phyloP scores from a whole-genome alignment of 2,329 filamentous ascomycete species.

The Verticillium nonalfalfae region DNA sequence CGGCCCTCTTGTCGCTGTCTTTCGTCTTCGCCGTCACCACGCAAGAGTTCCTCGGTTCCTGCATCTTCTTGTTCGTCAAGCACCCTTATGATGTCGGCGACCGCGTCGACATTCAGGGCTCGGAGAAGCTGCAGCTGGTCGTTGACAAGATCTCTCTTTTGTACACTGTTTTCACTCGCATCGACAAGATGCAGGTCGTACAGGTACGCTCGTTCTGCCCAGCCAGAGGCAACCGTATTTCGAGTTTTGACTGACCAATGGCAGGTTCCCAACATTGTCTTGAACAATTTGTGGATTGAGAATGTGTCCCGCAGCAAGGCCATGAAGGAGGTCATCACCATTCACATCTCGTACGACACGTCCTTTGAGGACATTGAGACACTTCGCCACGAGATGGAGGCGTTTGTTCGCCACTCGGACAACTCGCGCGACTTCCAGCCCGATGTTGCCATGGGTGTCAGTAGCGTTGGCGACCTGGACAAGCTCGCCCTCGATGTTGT shows the following conservation, averaged over 20 bases:
- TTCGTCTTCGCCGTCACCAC: slow-evolving; percentile 91
- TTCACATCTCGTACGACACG: slow-evolving; percentile 82
- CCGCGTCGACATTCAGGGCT: slow-evolving; percentile 70
- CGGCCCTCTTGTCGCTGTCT: slow-evolving; percentile 87
- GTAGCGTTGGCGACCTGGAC: slow-evolving; percentile 76
- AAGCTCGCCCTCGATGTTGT: slow-evolving; percentile 79
- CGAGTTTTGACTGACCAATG: slow-evolving; percentile 5
- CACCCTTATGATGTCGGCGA: slow-evolving; percentile 96
- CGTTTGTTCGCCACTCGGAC: slow-evolving; percentile 75
- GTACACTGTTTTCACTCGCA: slow-evolving; percentile 84
- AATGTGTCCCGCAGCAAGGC: slow-evolving; percentile 87
- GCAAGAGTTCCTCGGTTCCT: slow-evolving; percentile 95
- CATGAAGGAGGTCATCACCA: slow-evolving; percentile 78
- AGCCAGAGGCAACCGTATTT: not conserved
- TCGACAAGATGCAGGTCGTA: slow-evolving; percentile 72
- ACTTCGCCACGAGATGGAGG: slow-evolving; percentile 76
- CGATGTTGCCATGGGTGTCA: slow-evolving; percentile 72
- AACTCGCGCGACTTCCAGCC: slow-evolving; percentile 89
- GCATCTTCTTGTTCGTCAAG: slow-evolving; percentile 98
- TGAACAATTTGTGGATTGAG: slow-evolving; percentile 93
- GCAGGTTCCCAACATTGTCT: slow-evolving; percentile 82
- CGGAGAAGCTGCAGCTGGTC: slow-evolving; percentile 44
- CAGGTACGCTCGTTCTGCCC: slow-evolving; percentile 27
- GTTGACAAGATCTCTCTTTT: slow-evolving; percentile 94
- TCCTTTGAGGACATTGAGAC: slow-evolving; percentile 84